Evolutionary conservation across 257 asterid genomes (phyloP), one percentile per base, ranked within the genome.

Genomic region (Ocimum tenuiflorum): DNA sequence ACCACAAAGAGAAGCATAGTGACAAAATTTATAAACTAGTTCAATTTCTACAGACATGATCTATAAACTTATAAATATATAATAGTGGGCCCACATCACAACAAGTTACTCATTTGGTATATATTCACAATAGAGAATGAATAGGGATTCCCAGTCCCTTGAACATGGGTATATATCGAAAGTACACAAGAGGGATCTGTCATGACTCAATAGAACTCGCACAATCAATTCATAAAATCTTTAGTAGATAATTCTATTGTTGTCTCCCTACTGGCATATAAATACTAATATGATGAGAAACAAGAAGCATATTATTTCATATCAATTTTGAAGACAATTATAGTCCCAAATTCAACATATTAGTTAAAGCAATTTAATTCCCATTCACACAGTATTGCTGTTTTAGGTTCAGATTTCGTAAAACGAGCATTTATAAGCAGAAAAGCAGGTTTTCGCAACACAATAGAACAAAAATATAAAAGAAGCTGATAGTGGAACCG

Each of bases 121-220:
- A 55, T 59, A 60, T 50, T 42, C 53, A 47, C 29, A 61, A 53
- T 51, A 62, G 29, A 56, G 55, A 39, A 19, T 57, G 43, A 29
- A 36, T 39, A 36, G 15, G 19, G 45, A 27, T 49, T 73, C 63
- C 23, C 57, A 29, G 22, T 18, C 35, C 13, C 45, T 59, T 56
- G n/a, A 59, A 51, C 53, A 48, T 39, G 63, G 58, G 69, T 24
- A 19, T 61, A 17, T 15, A 5, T 43, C n/a, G n/a, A 13, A 55
- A 63, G 45, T 24, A 45, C 33, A 7, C 45, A 11, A 2, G 51
- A 56, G 14, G 62, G 50, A 20, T 23, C n/a, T n/a, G 58, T 15
- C 22, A 33, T 5, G 15, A 43, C 36, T 56, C 61, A 54, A 23
- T n/a, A 11, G 15, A 63, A 58, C 31, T 54, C 47, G 29, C 29